Conservation (phyloP, 2,329 filamentous ascomycete species). For the Parascedosporium putredinis region DNA sequence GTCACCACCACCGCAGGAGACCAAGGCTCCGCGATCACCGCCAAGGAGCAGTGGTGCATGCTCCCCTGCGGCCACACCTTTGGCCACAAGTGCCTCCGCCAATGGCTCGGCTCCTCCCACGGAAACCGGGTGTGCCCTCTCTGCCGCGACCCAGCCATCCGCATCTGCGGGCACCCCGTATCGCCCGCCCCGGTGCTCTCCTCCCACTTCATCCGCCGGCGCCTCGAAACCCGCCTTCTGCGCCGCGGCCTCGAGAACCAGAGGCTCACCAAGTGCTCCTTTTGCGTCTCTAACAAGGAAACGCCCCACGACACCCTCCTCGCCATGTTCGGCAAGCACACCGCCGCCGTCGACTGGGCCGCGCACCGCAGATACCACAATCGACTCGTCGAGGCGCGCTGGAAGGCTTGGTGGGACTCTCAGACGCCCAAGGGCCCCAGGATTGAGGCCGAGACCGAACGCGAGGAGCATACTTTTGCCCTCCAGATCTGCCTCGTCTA, state of each 20-base stretch:
- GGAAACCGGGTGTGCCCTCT: background rate
- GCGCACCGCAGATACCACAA: background rate
- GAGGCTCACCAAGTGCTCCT: background rate
- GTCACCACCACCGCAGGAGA: too few relatives aligned
- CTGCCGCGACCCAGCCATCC: background rate
- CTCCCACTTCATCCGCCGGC: too few relatives aligned
- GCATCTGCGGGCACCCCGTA: slow-evolving; percentile 3
- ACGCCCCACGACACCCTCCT: background rate
- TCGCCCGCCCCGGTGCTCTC: background rate
- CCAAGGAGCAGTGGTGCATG: slow-evolving; percentile 3
- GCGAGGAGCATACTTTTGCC: background rate
- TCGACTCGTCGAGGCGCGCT: background rate
- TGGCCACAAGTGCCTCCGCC: slow-evolving; percentile 3
- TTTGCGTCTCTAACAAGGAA: background rate
- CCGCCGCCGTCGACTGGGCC: background rate
- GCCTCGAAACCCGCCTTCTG: background rate
- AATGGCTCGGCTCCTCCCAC: background rate
- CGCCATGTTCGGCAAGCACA: background rate
- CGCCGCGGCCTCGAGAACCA: background rate
- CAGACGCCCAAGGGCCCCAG: background rate
- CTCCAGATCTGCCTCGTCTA: background rate
- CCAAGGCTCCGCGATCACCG: too few relatives aligned
- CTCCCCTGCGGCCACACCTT: slow-evolving; percentile 7
- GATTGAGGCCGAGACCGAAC: background rate
- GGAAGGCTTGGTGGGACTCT: background rate